Conservation (phyloP, 768 basidiomycete genomes). For the Russula sp. region DNA sequence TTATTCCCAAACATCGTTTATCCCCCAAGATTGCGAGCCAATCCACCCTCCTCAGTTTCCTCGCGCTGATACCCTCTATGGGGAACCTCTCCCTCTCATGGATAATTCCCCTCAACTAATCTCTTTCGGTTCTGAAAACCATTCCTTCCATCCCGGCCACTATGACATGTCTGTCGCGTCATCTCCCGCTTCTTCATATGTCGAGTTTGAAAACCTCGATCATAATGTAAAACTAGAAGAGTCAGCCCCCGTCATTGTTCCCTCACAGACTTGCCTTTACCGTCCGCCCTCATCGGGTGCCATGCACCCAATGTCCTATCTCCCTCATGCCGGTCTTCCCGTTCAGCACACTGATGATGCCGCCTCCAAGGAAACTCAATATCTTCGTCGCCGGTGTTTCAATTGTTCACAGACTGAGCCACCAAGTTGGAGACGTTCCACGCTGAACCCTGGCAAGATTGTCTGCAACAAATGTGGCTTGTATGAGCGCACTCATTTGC, state of each 20-base stretch:
- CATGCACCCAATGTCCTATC: slow-evolving; percentile 29
- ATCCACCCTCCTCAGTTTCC: slow-evolving; percentile 27
- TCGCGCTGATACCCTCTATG: slow-evolving; percentile 34
- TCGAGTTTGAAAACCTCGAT: slow-evolving; percentile 40
- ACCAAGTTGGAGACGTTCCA: slow-evolving; percentile 80
- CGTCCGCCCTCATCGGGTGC: slow-evolving; percentile 31
- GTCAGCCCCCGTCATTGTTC: slow-evolving; percentile 48
- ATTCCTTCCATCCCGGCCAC: slow-evolving; percentile 27
- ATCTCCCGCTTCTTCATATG: slow-evolving; percentile 40
- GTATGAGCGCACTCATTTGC: slow-evolving; percentile 82
- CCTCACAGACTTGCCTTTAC: slow-evolving; percentile 50
- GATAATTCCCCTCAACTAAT: slow-evolving; percentile 34
- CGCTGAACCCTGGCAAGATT: slow-evolving; percentile 86
- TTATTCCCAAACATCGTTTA: slow-evolving; percentile 39
- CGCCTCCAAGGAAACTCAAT: slow-evolving; percentile 85
- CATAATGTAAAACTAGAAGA: slow-evolving; percentile 63
- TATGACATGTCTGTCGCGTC: slow-evolving; percentile 29
- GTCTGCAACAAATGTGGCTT: slow-evolving; percentile 93
- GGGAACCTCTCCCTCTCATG: slow-evolving; percentile 32
- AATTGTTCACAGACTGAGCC: slow-evolving; percentile 92
- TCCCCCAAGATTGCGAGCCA: slow-evolving; percentile 37
- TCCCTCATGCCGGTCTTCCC: slow-evolving; percentile 45
- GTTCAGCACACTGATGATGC: slow-evolving; percentile 90
- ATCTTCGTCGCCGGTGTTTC: slow-evolving; percentile 79
- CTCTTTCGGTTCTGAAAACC: slow-evolving; percentile 31